Percentiles rank a stretch among this genome's conserved stretches.
phyloP scores from a whole-genome alignment of 805 yeast species.

The Metschnikowia lachancei region DNA sequence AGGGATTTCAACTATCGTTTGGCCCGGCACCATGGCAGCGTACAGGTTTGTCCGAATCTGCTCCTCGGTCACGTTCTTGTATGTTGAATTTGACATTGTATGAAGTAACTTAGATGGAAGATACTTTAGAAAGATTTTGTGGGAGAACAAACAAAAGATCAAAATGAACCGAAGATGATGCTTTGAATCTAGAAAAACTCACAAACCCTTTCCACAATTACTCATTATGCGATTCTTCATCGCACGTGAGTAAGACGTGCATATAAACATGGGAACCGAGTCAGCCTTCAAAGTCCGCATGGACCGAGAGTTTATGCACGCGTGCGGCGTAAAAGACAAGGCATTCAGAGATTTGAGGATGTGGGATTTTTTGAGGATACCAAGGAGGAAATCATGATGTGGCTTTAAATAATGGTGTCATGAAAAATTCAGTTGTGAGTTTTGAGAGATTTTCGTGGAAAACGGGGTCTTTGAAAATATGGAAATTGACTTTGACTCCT shows the following conservation, averaged over 20 bases:
- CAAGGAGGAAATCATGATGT: too few relatives aligned
- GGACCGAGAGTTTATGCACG: neutral
- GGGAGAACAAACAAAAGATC: neutral
- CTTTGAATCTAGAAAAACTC: too few relatives aligned
- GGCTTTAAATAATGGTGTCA: too few relatives aligned
- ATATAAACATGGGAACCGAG: constrained; percentile 7
- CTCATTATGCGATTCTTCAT: constrained; percentile 12
- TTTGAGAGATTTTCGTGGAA: too few relatives aligned
- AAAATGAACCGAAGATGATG: too few relatives aligned
- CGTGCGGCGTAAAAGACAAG: neutral
- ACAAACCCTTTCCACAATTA: too few relatives aligned
- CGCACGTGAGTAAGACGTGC: constrained; percentile 14
- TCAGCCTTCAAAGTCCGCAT: too few relatives aligned
- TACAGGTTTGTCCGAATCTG: constrained; percentile 62
- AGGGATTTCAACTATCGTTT: constrained; percentile 76
- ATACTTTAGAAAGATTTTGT: neutral
- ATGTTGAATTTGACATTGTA: constrained; percentile 14
- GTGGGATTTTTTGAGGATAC: too few relatives aligned
- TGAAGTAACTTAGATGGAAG: neutral
- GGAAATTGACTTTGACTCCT: too few relatives aligned
- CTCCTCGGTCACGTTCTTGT: constrained; percentile 41
- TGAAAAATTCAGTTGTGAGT: too few relatives aligned
- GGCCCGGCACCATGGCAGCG: constrained; percentile 67
- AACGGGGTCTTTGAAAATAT: too few relatives aligned
- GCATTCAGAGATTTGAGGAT: too few relatives aligned